Base-by-base conservation (phyloP, 2,329 filamentous ascomycete species). In the Camillea tinctor region DNA sequence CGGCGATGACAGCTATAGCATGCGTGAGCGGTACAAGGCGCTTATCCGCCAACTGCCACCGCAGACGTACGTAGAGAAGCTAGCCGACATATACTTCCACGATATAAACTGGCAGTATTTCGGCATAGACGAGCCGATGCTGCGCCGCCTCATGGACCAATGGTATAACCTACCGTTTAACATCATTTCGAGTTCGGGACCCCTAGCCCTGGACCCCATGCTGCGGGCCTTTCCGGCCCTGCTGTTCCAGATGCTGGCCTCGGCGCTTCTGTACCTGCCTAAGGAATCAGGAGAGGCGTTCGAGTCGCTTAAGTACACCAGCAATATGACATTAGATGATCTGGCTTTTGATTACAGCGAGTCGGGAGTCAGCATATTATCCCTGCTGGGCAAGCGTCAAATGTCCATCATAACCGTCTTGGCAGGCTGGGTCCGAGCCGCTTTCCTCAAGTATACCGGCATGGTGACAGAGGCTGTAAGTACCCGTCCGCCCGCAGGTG, bases 301-400 rank as follows among this genome's bases (percentile, higher is more conserved):
- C 52, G 81, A 84, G 24, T 76, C 79, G 1, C 74, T 88, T 54
- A 87, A 87, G 69, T 86, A 87, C 66, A 81, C 82, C 0, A 80
- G 78, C 2, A 81, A 79, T 53, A 86, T 86, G 81, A 81, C 81
- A 2, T 85, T 87, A 61, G 83, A 87, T 69, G 84, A 87, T 55
- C 72, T 88, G 20, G 84, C 85, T 1, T 74, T 76, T 17, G 85
- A 87, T 59, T 88, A 87, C 67, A 87, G 84, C 66, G 84, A 88
- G 58, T 80, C 82, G 0, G 83, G 84, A 6, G 75, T 82, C 23
- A 76, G 79, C 8, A 79, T 88, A 50, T 68, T 86, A 49, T 75
- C 76, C 17, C 70, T 88, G 21, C 73, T 88, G 22, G 85, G 84
- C 17, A 87, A 87, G 71, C 77, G 80, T 53, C 76, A 83, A 51